Evolutionary conservation across 2,329 filamentous ascomycete genomes (phyloP).

Genomic region (Chlorencoelia australis): DNA sequence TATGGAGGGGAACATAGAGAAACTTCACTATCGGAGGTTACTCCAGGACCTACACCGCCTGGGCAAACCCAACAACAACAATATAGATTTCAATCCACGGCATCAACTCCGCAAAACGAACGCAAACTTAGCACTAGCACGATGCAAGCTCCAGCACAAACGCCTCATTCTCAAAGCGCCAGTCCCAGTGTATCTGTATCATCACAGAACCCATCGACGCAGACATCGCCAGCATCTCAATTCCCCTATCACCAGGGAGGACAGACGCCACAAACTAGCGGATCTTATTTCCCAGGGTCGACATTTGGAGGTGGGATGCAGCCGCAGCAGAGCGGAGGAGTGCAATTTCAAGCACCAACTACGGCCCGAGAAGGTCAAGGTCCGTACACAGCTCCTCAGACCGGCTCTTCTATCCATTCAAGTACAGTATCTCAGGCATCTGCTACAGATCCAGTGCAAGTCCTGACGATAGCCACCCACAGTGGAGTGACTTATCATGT

Average conservation of each 20-base stretch:
- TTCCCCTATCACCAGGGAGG: constrained; percentile 17
- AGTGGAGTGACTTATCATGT: constrained; percentile 45
- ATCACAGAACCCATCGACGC: constrained; percentile 34
- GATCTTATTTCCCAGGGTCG: constrained; percentile 24
- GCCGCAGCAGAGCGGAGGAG: constrained; percentile 22
- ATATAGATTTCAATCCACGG: constrained; percentile 31
- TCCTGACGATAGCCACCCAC: constrained; percentile 34
- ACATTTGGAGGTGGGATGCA: constrained; percentile 20
- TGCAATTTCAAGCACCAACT: constrained; percentile 23
- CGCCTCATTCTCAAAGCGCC: constrained; percentile 29
- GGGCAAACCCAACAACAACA: constrained; percentile 16
- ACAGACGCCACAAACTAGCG: constrained; percentile 13
- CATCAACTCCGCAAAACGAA: constrained; percentile 27
- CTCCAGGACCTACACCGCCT: constrained; percentile 32
- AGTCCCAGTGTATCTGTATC: constrained; percentile 39
- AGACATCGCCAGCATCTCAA: constrained; percentile 28
- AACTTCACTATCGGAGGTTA: constrained; percentile 29
- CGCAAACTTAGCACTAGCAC: constrained; percentile 25
- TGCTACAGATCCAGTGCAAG: constrained; percentile 25
- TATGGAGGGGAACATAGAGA: constrained; percentile 34
- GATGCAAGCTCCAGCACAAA: constrained; percentile 31
- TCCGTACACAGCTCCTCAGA: constrained; percentile 26
- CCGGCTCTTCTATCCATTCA: constrained; percentile 22
- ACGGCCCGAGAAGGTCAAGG: constrained; percentile 27
- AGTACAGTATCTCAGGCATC: constrained; percentile 24